Evolutionary conservation across 1,284 basidiomycete genomes (phyloP), one percentile per base, ranked within the genome.

Genomic region (Hypsizygus ulmarius): DNA sequence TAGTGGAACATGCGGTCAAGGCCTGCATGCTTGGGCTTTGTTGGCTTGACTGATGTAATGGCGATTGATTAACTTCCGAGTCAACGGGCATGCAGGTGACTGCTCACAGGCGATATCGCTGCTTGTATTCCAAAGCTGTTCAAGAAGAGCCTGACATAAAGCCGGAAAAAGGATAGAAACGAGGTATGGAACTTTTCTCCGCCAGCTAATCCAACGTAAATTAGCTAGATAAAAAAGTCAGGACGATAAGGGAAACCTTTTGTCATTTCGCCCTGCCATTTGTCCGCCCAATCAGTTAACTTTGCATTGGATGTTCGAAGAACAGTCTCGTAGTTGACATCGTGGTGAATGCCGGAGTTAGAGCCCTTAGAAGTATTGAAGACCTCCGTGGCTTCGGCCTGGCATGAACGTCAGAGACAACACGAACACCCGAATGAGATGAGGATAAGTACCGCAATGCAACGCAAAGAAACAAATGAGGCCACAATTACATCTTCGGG

Each of bases 401-500:
- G 55, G 12, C 55, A 49, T 48, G 11, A 45, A 46, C 45, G 28
- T 45, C 28, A 49, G 37, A 47, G 30, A 36, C 25, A 10, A 25
- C 21, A 35, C 29, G 38, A 42, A 39, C 5, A 47, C 43, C 30
- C 36, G 43, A 19, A 37, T 21, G 16, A 27, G 29, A 38, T 49
- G 16, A 15, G 15, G 28, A 10, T 1, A 70, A 83, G 53, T 63
- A 87, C 86, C 19, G 85, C 84, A 61, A 89, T 86, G 49, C 81
- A 77, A 36, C 88, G 82, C 33, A 91, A 68, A 48, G 84, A 74
- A 18, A 88, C 83, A 60, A 89, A 87, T 28, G 87, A 81, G 14
- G 82, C 76, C 12, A 90, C 73, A 54, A 91, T 79, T 36, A 89
- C 87, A 60, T 91, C 88, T 65, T 90, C 87, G 6, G 85, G 87